phyloP scores from a whole-genome alignment of 108 stramenopile genomes.

The Phaeodactylum tricornutum region DNA sequence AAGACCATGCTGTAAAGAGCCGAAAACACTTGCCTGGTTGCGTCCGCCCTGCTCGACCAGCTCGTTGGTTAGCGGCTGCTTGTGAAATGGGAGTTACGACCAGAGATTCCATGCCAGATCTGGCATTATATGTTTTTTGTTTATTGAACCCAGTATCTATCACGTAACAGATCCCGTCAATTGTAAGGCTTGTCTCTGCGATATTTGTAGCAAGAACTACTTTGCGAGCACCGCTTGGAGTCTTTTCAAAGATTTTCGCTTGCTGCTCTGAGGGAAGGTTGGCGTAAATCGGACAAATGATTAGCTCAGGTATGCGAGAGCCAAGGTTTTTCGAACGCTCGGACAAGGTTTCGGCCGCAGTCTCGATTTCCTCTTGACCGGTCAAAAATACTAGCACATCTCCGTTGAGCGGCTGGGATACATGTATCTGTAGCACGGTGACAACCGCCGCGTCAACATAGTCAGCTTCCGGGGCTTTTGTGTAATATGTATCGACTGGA shows the following conservation, averaged over 20 bases:
- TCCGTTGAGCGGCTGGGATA: slow-evolving; percentile 93
- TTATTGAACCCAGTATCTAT: slow-evolving; percentile 99
- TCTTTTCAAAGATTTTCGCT: slow-evolving; percentile 98
- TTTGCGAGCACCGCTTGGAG: slow-evolving; percentile 90
- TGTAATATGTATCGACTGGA: slow-evolving; percentile 88
- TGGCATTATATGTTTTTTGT: slow-evolving; percentile 94
- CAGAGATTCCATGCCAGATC: slow-evolving; percentile 93
- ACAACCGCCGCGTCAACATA: slow-evolving; percentile 99
- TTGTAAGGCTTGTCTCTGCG: slow-evolving; percentile 87
- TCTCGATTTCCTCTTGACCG: slow-evolving; percentile 99
- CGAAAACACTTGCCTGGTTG: slow-evolving; percentile 99
- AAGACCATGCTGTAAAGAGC: slow-evolving; percentile 96
- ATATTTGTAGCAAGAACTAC: slow-evolving; percentile 99
- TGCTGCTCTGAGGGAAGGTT: slow-evolving; percentile 97
- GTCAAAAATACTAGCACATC: slow-evolving; percentile 98
- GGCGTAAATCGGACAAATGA: slow-evolving; percentile 97
- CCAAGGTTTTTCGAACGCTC: slow-evolving; percentile 80
- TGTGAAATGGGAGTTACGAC: slow-evolving; percentile 97
- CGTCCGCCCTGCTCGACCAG: slow-evolving; percentile 92
- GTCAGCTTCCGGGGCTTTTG: slow-evolving; percentile 98
- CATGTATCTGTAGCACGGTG: slow-evolving; percentile 95
- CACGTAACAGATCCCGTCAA: slow-evolving; percentile 98
- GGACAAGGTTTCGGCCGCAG: slow-evolving; percentile 86
- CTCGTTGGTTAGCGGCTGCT: slow-evolving; percentile 90
- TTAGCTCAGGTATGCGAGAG: slow-evolving; percentile 89